These are phyloP conservation scores for Porcisia hertigi DNA, from an alignment of 208 protist genomes.

Conservation along the genomic window DNA sequence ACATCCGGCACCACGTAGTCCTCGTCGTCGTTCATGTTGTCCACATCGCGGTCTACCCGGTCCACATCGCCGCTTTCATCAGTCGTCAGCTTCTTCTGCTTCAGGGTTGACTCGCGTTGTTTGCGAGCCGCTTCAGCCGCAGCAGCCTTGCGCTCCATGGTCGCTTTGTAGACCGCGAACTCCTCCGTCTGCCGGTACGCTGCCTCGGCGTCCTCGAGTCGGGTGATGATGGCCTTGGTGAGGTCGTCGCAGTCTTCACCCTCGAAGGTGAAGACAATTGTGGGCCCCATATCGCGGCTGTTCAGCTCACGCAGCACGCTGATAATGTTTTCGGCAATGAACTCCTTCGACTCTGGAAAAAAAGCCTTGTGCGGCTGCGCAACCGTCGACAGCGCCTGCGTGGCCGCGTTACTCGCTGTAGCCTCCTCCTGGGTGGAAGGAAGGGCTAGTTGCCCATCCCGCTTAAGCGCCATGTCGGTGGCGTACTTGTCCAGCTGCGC, in stretches of 20 bases:
- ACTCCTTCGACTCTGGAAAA: slow-evolving; percentile 86
- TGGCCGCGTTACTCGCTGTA: neutral
- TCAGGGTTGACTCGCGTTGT: slow-evolving; percentile 76
- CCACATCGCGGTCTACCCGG: slow-evolving; percentile 49
- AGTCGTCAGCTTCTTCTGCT: slow-evolving; percentile 73
- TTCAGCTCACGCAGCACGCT: slow-evolving; percentile 90
- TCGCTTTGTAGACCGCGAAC: slow-evolving; percentile 73
- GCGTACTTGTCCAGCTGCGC: slow-evolving; percentile 63
- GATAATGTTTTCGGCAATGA: slow-evolving; percentile 80
- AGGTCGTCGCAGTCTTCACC: slow-evolving; percentile 88
- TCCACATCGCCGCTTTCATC: slow-evolving; percentile 76
- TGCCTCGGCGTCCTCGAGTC: slow-evolving; percentile 79
- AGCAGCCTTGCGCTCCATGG: slow-evolving; percentile 67
- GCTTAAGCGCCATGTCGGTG: slow-evolving; percentile 40
- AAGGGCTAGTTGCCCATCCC: slow-evolving; percentile 10
- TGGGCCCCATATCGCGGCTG: slow-evolving; percentile 84
- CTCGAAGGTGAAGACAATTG: slow-evolving; percentile 93
- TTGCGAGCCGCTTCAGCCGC: slow-evolving; percentile 55
- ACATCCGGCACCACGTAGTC: slow-evolving; percentile 77
- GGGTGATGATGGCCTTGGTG: slow-evolving; percentile 71
- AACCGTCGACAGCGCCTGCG: neutral
- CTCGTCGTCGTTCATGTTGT: slow-evolving; percentile 54
- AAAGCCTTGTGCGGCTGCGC: slow-evolving; percentile 8
- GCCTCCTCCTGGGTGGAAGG: neutral
- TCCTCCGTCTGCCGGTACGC: slow-evolving; percentile 86